These are phyloP conservation scores for Lineolata rhizophorae DNA, from an alignment of 495 filamentous ascomycete species.

Conservation along the genomic window DNA sequence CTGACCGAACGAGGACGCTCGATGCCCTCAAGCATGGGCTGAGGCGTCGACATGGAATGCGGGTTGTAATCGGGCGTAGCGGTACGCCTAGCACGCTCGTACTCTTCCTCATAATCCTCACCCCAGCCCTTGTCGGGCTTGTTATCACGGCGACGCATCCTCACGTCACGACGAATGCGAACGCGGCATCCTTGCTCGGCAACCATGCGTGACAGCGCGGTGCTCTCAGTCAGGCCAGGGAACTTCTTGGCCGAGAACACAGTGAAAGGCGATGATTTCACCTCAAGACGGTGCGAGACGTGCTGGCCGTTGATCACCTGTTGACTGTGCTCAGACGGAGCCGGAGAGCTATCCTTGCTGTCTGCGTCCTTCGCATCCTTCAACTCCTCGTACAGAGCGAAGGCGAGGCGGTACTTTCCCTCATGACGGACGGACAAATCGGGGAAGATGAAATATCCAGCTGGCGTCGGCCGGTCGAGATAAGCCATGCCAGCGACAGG, in stretches of 20 bases:
- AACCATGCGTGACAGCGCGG: conserved; percentile 66
- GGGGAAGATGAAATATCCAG: conserved; percentile 95
- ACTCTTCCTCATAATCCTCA: conserved; percentile 40
- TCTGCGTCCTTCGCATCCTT: conserved; percentile 54
- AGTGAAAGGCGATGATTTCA: conserved; percentile 67
- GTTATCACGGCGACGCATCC: conserved; percentile 76
- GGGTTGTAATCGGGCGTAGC: conserved; percentile 41
- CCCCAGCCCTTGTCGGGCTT: conserved; percentile 36
- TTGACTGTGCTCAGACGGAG: conserved; percentile 6
- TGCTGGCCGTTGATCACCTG: conserved; percentile 14
- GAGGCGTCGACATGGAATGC: conserved; percentile 21
- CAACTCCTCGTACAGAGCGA: conserved; percentile 82
- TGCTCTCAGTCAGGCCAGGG: conserved; percentile 82
- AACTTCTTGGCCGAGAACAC: conserved; percentile 99
- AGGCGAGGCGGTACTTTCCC: conserved; percentile 69
- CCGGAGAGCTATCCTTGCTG: conserved; percentile 23
- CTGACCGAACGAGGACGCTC: conserved; percentile 55
- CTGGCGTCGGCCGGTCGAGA: conserved; percentile 71
- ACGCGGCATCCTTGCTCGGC: conserved; percentile 96
- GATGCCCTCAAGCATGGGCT: conserved; percentile 13
- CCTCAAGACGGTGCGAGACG: conserved; percentile 56
- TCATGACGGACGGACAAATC: conserved; percentile 94
- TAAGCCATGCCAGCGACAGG: conserved; percentile 95
- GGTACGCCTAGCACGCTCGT: conserved; percentile 29
- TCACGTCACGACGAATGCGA: conserved; percentile 85